Conservation (phyloP, 768 basidiomycete genomes). For the Leccinum variicolor region DNA sequence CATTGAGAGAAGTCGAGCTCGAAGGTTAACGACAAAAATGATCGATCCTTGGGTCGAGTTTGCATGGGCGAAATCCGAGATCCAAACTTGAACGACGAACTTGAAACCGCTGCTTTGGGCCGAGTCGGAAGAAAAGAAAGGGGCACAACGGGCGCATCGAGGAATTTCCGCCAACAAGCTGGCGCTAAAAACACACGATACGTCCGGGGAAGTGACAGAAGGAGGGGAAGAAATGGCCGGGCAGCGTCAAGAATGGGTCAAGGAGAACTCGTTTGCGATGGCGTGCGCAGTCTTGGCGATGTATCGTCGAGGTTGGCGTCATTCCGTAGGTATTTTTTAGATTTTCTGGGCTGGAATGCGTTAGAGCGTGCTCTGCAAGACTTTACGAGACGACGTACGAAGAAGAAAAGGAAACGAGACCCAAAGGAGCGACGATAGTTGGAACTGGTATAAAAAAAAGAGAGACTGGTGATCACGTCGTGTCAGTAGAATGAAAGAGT, state of each 20-base stretch:
- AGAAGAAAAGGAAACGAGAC: too few relatives aligned
- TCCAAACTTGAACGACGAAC: neutral
- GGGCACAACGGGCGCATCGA: conserved; percentile 7
- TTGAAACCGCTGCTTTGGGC: neutral
- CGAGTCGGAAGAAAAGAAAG: neutral
- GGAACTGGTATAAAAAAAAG: neutral
- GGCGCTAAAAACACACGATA: conserved; percentile 3
- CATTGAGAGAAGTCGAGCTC: neutral
- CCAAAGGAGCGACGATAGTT: too few relatives aligned
- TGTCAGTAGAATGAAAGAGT: neutral
- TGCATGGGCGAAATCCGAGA: neutral
- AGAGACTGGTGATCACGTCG: neutral
- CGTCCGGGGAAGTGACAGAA: neutral
- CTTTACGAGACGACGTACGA: neutral
- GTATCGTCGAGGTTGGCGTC: neutral
- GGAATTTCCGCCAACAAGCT: conserved; percentile 4
- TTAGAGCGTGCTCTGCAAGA: neutral
- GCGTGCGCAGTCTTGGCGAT: neutral
- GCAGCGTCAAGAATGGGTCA: neutral
- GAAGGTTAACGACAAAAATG: neutral
- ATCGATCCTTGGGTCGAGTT: neutral
- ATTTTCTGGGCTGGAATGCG: neutral
- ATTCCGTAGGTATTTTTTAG: neutral
- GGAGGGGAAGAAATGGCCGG: neutral
- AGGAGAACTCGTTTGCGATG: neutral